Conservation (phyloP, 225 moss, liverwort and hornwort genomes). For the Takakia lepidozioides region DNA sequence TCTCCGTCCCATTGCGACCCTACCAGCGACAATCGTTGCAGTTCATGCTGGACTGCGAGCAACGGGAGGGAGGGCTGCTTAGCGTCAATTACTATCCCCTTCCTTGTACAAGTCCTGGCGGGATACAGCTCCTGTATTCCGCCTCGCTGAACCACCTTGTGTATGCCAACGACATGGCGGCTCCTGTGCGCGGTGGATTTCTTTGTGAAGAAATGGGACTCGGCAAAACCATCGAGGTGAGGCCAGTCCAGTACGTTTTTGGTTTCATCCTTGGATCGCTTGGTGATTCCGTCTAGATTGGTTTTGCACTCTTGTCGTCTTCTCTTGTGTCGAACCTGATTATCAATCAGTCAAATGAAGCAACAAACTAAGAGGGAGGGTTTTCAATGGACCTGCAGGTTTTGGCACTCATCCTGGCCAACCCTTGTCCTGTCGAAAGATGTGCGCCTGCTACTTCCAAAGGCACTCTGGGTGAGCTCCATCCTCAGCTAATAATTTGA, state of each 20-base stretch:
- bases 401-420: conserved; percentile 93
- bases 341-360: too few relatives aligned
- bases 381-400: too few relatives aligned
- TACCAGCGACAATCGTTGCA: conserved; percentile 96
- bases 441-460: conserved; percentile 83
- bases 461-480: conserved; percentile 86
- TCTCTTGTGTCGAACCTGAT: too few relatives aligned
- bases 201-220: conserved; percentile 99
- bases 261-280: neutral
- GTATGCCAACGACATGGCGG: conserved; percentile 41
- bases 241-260: neutral
- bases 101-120: conserved; percentile 31
- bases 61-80: conserved; percentile 78
- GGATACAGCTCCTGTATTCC: conserved; percentile 70
- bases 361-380: neutral
- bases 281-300: neutral
- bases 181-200: conserved; percentile 79
- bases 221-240: conserved; percentile 96
- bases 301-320: neutral
- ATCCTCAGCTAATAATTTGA: conserved; percentile 1
- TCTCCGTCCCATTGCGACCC: conserved; percentile 82
- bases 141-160: conserved; percentile 86
- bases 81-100: conserved; percentile 85
- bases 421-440: conserved; percentile 79
- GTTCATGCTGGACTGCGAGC: conserved; percentile 93